Base-by-base conservation (phyloP, 768 basidiomycete genomes). In the Cantharellus anzutake region DNA sequence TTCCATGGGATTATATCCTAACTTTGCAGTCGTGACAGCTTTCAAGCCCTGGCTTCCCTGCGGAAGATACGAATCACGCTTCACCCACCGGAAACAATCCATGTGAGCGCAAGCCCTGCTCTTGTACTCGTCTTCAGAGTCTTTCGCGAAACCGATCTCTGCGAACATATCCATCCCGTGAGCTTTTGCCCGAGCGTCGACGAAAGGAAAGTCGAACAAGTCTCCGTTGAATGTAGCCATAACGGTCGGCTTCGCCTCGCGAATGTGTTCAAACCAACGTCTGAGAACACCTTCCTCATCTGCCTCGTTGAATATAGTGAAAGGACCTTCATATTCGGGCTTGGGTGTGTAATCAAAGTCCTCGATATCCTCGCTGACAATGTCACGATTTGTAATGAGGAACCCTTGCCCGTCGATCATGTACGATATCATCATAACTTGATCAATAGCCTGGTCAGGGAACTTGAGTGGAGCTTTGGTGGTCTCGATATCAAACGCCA, bases 351-450 rank as follows among this genome's bases (percentile, higher is more conserved):
- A 98, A 69, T 98, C 96, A 66, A 99, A 98, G 69, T 99, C 87
- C 50, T 96, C 92, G 62, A 99, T 97, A 67, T 98, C 90, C 68
- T 97, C 93, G 62, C 85, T 83, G 61, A 98, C 90, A 57, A 98
- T 97, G 64, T 99, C 96, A 50, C 96, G 79, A 66, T 98, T 98
- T 29, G 91, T 96, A 70, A 99, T 97, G 62, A 99, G 79, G 68
- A 86, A 99, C 0, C 96, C 96, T 70, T 93, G 89, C 0, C 92
- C 94, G 68, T 99, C 96, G 16, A 99, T 75, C 93, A 99, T 98
- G 72, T 98, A 99, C 51, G 96, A 99, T 63, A 99, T 98, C 96
- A 99, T 99, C 94, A 99, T 99, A 66, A 99, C 91, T 69, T 97
- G 93, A 73, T 98, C 96, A 35, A 89, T 83, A 4, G 81, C 79